Base-by-base conservation (phyloP, 108 stramenopile species). In the Discostella stelligeroides region DNA sequence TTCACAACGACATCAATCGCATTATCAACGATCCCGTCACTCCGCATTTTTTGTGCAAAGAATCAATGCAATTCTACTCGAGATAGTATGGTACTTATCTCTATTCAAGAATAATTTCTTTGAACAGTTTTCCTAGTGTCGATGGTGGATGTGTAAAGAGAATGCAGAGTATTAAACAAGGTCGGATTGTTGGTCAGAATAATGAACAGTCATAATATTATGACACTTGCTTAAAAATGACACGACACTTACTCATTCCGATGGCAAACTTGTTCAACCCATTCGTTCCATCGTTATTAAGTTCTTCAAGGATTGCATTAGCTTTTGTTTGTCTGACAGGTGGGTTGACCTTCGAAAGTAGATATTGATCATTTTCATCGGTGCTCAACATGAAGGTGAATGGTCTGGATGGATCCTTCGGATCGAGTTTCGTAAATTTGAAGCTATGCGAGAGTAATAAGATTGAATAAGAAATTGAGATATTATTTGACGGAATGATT, bases 251-350 rank as follows among this genome's bases (percentile, higher is more conserved):
- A 70, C 69, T 60, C 69, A 70, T 70, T 7, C 69, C 69, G 49
- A 61, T 58, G 21, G 58, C 48, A 53, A 70, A 70, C 25, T 38
- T 37, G 41, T 51, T 61, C 8, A 60, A 61, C 20, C 69, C 69
- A 61, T 70, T 70, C 34, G 48, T 56, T n/a, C 30, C 43, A 60
- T 70, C 69, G n/a, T 58, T 46, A 50, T 70, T 70, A 25, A 70
- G 45, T 13, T 25, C n/a, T 18, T 40, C 43, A 15, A 70, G 28
- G 38, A 70, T 28, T 45, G 37, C 49, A 61, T 70, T 23, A 0
- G 69, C 60, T 37, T 40, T 70, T 13, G 39, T 25, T 25, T 49
- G 20, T 5, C 49, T 47, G 1, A 70, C 38, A 14, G 38, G 34
- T 23, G 69, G 69, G 24, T 70, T 49, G n/a, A 59, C 59, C 8